Conservation (phyloP, 1,284 basidiomycete species). For the Mixia osmundae region DNA sequence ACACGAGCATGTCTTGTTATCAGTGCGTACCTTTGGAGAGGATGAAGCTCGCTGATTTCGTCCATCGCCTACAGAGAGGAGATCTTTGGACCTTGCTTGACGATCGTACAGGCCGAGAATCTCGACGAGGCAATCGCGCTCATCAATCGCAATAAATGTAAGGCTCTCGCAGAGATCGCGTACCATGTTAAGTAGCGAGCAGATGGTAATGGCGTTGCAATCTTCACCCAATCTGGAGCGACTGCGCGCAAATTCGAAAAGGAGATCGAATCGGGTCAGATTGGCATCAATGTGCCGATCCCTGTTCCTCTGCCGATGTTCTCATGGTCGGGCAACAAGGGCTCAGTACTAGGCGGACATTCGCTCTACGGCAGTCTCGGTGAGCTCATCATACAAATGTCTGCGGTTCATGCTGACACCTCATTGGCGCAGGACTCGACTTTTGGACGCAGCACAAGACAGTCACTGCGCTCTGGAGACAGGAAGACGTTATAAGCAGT, state of each 20-base stretch:
- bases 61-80: constrained; percentile 41
- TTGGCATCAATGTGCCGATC: constrained; percentile 66
- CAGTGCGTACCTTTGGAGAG: constrained; percentile 29
- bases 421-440: constrained; percentile 39
- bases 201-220: constrained; percentile 68
- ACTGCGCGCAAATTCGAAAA: constrained; percentile 83
- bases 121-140: constrained; percentile 77
- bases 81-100: constrained; percentile 82
- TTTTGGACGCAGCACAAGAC: constrained; percentile 70
- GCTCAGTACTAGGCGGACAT: constrained; percentile 63
- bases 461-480: constrained; percentile 54
- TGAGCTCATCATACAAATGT: neutral
- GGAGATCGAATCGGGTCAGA: constrained; percentile 68
- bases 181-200: neutral
- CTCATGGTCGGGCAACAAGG: constrained; percentile 78
- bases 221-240: constrained; percentile 92
- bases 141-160: constrained; percentile 64
- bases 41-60: neutral
- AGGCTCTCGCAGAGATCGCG: constrained; percentile 18
- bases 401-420: constrained; percentile 2
- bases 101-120: constrained; percentile 54
- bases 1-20: constrained; percentile 67
- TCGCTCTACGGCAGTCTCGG: constrained; percentile 62
- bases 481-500: constrained; percentile 51
- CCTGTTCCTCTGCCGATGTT: constrained; percentile 80